Percentiles rank a stretch among this genome's conserved stretches.
These are phyloP conservation scores for Aspergillus carbonarius DNA, from an alignment of 2,329 filamentous ascomycete genomes.

Conservation along the genomic window DNA sequence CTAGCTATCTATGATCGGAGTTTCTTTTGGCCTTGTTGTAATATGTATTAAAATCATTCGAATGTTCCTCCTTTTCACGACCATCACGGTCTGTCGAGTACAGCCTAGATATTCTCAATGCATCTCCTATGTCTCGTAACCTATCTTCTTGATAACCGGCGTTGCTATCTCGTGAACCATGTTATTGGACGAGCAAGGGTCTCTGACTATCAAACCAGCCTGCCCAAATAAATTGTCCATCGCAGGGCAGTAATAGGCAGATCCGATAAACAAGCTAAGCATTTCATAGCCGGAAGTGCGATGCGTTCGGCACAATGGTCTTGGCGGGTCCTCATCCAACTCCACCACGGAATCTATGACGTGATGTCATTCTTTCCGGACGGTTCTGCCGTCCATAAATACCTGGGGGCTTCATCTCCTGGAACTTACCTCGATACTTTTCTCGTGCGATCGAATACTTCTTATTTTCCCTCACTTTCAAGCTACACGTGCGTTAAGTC, in stretches of 20 bases:
- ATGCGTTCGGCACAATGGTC: not conserved
- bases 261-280: not conserved
- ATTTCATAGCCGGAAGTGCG: not conserved
- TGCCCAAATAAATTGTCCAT: not conserved
- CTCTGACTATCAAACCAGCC: not conserved
- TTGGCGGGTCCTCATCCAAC: conserved; percentile 16
- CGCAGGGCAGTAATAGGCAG: not conserved
- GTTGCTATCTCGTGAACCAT: not conserved
- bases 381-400: conserved; percentile 23
- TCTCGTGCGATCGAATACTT: not conserved
- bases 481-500: not conserved
- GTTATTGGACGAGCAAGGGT: not conserved
- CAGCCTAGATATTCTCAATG: conserved; percentile 32
- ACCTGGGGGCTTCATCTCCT: conserved; percentile 7
- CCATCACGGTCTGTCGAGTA: conserved; percentile 28
- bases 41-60: conserved; percentile 39
- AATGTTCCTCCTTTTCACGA: conserved; percentile 22
- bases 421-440: not conserved
- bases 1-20: conserved; percentile 20
- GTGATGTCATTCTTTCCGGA: conserved; percentile 32
- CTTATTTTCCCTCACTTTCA: not conserved
- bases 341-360: conserved; percentile 28
- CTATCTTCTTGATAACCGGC: not conserved
- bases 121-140: conserved; percentile 23
- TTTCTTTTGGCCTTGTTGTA: conserved; percentile 25